phyloP scores from a whole-genome alignment of 2,329 filamentous ascomycete species.

The Aschersonia sp. region DNA sequence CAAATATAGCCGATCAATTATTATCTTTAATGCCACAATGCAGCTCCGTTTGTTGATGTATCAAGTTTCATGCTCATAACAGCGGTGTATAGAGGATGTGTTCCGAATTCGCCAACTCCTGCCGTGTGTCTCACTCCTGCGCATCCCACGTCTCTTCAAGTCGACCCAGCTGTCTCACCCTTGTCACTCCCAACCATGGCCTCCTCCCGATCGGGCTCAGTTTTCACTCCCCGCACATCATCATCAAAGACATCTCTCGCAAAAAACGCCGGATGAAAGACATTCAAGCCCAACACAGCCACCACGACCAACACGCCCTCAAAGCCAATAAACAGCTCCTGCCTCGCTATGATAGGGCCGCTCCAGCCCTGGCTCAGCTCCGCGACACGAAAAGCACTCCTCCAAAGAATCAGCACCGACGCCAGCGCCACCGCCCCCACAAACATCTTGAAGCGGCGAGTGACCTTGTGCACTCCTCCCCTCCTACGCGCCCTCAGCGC shows the following conservation, averaged over 20 bases:
- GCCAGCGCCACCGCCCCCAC: slow-evolving; percentile 38
- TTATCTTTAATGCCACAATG: too few relatives aligned
- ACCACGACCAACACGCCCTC: slow-evolving; percentile 39
- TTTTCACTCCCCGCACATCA: slow-evolving; percentile 1
- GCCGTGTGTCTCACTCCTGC: too few relatives aligned
- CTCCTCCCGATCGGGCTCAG: neutral
- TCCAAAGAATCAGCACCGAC: slow-evolving; percentile 48
- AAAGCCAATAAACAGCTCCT: slow-evolving; percentile 42
- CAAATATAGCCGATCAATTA: too few relatives aligned
- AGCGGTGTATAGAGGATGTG: too few relatives aligned
- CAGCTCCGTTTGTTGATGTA: too few relatives aligned
- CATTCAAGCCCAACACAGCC: slow-evolving; percentile 27
- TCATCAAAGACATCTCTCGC: slow-evolving; percentile 14
- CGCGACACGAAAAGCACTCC: slow-evolving; percentile 50
- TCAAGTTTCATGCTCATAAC: too few relatives aligned
- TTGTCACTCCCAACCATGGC: neutral
- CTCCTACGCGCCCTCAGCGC: slow-evolving; percentile 21
- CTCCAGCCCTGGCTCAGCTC: slow-evolving; percentile 52
- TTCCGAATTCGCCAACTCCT: too few relatives aligned
- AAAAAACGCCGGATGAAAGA: slow-evolving; percentile 17
- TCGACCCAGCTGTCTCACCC: too few relatives aligned
- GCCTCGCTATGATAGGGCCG: slow-evolving; percentile 39
- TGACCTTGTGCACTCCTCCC: neutral
- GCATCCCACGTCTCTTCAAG: too few relatives aligned
- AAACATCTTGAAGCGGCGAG: slow-evolving; percentile 37